Conservation (phyloP, 2,329 filamentous ascomycete genomes). For the Aplosporella prunicola region DNA sequence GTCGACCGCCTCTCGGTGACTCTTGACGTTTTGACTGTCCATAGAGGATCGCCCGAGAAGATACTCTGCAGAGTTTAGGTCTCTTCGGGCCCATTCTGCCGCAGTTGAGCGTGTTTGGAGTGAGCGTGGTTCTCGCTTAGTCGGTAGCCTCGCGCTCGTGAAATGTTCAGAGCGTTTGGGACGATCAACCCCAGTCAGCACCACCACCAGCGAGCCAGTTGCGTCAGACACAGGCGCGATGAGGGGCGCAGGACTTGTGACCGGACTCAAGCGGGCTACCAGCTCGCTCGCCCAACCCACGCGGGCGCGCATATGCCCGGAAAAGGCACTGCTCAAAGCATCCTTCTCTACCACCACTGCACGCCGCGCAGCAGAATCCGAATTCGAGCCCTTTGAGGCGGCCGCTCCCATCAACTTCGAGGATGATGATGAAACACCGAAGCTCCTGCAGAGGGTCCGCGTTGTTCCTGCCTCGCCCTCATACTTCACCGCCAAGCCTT, state of each 20-base stretch:
- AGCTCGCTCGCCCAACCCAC: slow-evolving; percentile 17
- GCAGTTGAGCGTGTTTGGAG: too few species aligned
- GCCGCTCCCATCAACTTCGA: slow-evolving; percentile 37
- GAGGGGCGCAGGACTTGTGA: slow-evolving; percentile 16
- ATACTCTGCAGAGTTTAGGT: too few species aligned
- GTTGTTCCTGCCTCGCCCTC: slow-evolving; percentile 76
- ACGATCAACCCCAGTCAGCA: slow-evolving; percentile 1
- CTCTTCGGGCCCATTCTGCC: too few species aligned
- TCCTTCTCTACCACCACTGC: slow-evolving; percentile 25
- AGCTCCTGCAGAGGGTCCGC: slow-evolving; percentile 42
- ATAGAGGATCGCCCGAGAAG: too few species aligned
- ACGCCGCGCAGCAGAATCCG: slow-evolving; percentile 18
- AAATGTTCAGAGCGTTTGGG: too few species aligned
- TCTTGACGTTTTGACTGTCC: too few species aligned
- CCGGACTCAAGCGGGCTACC: slow-evolving; percentile 20
- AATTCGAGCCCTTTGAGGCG: slow-evolving; percentile 27
- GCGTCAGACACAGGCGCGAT: slow-evolving; percentile 3
- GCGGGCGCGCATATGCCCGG: slow-evolving; percentile 6
- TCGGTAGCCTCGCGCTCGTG: too few species aligned
- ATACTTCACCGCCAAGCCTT: slow-evolving; percentile 84
- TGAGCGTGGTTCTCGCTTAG: too few species aligned
- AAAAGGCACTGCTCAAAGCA: slow-evolving; percentile 8
- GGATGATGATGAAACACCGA: not conserved
- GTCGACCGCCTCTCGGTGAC: too few species aligned
- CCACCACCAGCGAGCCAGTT: not conserved